A percentile compares a stretch with the other conserved stretches of the same genome.
phyloP scores from a whole-genome alignment of 352 stramenopile species.

The Pythium catenulatum region DNA sequence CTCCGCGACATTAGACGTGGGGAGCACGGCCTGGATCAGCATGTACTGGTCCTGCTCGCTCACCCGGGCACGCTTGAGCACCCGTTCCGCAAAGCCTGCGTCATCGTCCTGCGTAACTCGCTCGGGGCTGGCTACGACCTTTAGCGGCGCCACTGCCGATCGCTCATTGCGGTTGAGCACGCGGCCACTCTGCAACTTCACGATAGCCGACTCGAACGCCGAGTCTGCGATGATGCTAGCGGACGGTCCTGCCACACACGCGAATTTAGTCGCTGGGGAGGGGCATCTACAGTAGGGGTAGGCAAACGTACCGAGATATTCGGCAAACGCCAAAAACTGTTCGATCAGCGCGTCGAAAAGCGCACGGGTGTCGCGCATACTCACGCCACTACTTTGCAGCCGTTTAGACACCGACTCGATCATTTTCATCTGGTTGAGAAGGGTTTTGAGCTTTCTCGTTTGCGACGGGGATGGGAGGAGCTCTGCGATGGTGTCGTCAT shows the following conservation, averaged over 20 bases:
- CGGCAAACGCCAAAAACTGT: background rate
- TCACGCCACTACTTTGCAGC: background rate
- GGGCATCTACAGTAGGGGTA: no score
- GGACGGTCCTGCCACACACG: background rate
- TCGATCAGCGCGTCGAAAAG: constrained; percentile 35
- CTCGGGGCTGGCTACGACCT: background rate
- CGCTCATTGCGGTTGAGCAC: background rate
- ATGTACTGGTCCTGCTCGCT: background rate
- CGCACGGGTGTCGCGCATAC: background rate
- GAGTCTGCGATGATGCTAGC: background rate
- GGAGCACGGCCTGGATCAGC: background rate
- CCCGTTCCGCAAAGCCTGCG: background rate
- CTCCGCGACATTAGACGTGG: background rate
- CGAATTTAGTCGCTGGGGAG: no score
- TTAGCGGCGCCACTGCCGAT: background rate
- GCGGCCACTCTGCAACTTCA: background rate
- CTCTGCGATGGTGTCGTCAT: constrained; percentile 25
- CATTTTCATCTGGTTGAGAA: background rate
- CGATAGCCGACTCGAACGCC: background rate
- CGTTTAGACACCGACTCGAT: constrained; percentile 37
- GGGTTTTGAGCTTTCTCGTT: background rate
- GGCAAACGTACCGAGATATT: background rate
- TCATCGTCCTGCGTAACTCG: background rate
- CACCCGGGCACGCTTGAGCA: background rate
- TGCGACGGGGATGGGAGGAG: background rate